Conservation (phyloP, 495 filamentous ascomycete species). For the Aspergillus affinis region DNA sequence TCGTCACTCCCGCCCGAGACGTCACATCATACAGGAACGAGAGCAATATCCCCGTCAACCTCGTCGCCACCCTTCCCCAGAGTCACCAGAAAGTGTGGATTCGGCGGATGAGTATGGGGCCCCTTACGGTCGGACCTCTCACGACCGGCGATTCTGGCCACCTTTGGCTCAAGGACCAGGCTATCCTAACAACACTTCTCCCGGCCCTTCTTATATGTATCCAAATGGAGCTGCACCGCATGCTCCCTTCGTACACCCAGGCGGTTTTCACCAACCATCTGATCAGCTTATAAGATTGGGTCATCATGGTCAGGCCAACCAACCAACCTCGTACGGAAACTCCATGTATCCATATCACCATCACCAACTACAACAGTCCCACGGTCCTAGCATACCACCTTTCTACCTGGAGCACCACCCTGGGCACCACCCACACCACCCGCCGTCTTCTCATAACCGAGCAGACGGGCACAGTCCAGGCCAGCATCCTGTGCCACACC, state of each 20-base stretch:
- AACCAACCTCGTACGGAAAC: constrained; percentile 36
- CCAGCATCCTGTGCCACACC: constrained; percentile 32
- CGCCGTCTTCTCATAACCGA: constrained; percentile 28
- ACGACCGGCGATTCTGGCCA: constrained; percentile 39
- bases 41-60: constrained; percentile 37
- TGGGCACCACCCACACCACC: constrained; percentile 30
- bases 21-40: constrained; percentile 39
- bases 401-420: constrained; percentile 39
- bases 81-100: constrained; percentile 53
- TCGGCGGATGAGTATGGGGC: constrained; percentile 50
- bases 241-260: constrained; percentile 25
- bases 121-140: constrained; percentile 33
- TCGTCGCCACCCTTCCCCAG: constrained; percentile 51
- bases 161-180: constrained; percentile 35
- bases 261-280: constrained; percentile 32
- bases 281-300: constrained; percentile 43
- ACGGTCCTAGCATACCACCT: constrained; percentile 33
- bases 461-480: constrained; percentile 30
- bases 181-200: constrained; percentile 50
- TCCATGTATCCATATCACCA: constrained; percentile 35
- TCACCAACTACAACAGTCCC: constrained; percentile 35
- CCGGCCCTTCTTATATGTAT: constrained; percentile 42
- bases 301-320: constrained; percentile 36
- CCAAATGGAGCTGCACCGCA: constrained; percentile 28
- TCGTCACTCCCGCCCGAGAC: constrained; percentile 39